phyloP scores from a whole-genome alignment of 345 rosid genomes.

The Reutealis trisperma region DNA sequence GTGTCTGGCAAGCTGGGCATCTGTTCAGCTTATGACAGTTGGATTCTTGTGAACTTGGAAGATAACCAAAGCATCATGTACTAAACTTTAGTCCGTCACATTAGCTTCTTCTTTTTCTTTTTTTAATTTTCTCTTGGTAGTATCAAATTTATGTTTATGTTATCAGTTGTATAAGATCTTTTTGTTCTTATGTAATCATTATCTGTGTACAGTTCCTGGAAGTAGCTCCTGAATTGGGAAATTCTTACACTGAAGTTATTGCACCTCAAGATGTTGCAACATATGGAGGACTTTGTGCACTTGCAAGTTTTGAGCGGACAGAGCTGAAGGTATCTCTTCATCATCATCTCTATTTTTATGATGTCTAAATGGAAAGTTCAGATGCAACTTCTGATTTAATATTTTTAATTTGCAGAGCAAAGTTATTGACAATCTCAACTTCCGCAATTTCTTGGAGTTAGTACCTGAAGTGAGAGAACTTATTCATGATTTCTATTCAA shows the following conservation, averaged over 20 bases:
- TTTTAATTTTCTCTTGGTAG: neutral
- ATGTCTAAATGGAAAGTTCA: neutral
- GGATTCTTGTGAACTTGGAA: neutral
- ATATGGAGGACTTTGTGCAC: constrained; percentile 97
- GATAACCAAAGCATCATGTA: neutral
- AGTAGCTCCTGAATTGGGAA: constrained; percentile 88
- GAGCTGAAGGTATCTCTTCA: constrained; percentile 72
- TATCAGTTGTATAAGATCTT: neutral
- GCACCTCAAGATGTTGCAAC: constrained; percentile 99
- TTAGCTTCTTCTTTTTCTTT: neutral
- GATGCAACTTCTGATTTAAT: constrained; percentile 25
- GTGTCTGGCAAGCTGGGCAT: neutral
- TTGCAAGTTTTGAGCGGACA: constrained; percentile 94
- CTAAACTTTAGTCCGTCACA: neutral
- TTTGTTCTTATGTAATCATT: neutral
- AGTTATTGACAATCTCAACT: constrained; percentile 89
- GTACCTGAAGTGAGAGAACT: constrained; percentile 99
- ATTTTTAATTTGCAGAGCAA: constrained; percentile 59
- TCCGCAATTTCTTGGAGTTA: constrained; percentile 93
- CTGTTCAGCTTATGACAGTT: neutral
- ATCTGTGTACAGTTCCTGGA: constrained; percentile 75
- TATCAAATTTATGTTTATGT: neutral
- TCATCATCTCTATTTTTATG: neutral
- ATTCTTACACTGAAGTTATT: constrained; percentile 81
- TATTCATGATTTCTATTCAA: constrained; percentile 90